phyloP scores from a whole-genome alignment of 2,329 filamentous ascomycete genomes.

The Cladobotryum protrusum region DNA sequence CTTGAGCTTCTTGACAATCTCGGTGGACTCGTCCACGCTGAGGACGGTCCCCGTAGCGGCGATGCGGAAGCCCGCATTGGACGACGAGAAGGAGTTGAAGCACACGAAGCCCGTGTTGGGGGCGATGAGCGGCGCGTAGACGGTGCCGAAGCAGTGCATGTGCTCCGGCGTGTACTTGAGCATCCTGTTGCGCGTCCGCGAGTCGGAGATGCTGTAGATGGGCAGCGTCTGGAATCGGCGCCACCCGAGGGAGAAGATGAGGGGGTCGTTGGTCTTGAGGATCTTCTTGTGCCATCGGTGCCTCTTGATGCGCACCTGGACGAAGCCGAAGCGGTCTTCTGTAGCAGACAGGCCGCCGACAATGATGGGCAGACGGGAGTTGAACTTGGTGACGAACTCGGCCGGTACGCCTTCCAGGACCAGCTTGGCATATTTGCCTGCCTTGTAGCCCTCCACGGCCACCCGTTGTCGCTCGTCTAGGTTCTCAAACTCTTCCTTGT shows the following conservation, averaged over 20 bases:
- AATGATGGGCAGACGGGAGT: slow-evolving; percentile 74
- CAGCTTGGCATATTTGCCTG: slow-evolving; percentile 88
- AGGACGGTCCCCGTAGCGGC: slow-evolving; percentile 91
- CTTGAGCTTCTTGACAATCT: slow-evolving; percentile 99
- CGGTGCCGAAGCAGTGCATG: slow-evolving; percentile 96
- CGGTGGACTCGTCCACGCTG: slow-evolving; percentile 88
- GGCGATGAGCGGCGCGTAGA: slow-evolving; percentile 90
- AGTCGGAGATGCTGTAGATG: slow-evolving; percentile 92
- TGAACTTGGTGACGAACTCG: slow-evolving; percentile 82
- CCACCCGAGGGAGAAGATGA: slow-evolving; percentile 97
- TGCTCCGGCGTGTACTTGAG: slow-evolving; percentile 98
- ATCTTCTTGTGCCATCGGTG: slow-evolving; percentile 99
- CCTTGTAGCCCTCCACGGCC: slow-evolving; percentile 82
- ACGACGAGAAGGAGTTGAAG: slow-evolving; percentile 80
- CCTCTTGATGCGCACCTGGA: slow-evolving; percentile 93
- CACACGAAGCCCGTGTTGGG: slow-evolving; percentile 95
- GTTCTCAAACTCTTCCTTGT: slow-evolving; percentile 83
- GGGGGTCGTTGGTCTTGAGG: slow-evolving; percentile 92
- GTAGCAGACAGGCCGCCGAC: slow-evolving; percentile 88
- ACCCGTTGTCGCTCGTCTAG: slow-evolving; percentile 79
- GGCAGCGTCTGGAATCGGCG: slow-evolving; percentile 87
- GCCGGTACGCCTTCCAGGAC: slow-evolving; percentile 83
- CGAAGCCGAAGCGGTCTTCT: slow-evolving; percentile 90
- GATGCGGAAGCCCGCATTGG: slow-evolving; percentile 85
- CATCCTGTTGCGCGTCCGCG: slow-evolving; percentile 90